These are phyloP conservation scores for Camellia oleifera DNA, from an alignment of 179 eudicot species.

Conservation along the genomic window DNA sequence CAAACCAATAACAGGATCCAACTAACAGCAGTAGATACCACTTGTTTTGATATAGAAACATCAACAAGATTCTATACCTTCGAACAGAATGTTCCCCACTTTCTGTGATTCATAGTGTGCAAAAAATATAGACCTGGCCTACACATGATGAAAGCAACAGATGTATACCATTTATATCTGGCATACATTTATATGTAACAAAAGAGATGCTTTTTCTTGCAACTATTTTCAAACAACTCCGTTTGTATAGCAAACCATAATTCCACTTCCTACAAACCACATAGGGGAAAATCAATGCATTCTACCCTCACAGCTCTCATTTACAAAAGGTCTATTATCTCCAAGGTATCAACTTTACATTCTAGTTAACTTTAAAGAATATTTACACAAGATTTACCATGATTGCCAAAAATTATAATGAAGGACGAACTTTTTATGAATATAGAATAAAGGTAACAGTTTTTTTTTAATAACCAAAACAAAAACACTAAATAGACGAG, in stretches of 20 bases:
- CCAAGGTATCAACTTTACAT: neutral
- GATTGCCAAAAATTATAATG: neutral
- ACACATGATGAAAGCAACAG: neutral
- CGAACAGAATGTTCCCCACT: neutral
- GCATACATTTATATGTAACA: neutral
- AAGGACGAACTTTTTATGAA: neutral
- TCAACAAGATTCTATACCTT: neutral
- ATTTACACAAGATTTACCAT: neutral
- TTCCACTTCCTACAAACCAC: neutral
- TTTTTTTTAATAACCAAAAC: too few species aligned
- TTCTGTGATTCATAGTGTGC: neutral
- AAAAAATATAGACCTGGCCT: neutral
- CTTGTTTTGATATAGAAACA: neutral
- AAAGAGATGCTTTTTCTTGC: neutral
- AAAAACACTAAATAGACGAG: neutral
- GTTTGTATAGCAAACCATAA: neutral
- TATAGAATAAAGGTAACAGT: neutral
- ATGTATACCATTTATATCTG: neutral
- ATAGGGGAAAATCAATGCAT: neutral
- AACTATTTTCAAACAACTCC: neutral
- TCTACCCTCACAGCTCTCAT: constrained; percentile 4
- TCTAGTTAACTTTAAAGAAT: neutral
- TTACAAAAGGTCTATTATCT: neutral
- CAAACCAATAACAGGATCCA: constrained; percentile 2
- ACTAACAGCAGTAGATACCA: neutral